These are phyloP conservation scores for Rhododendron griersonianum DNA, from an alignment of 148 eudicot species.

Conservation along the genomic window DNA sequence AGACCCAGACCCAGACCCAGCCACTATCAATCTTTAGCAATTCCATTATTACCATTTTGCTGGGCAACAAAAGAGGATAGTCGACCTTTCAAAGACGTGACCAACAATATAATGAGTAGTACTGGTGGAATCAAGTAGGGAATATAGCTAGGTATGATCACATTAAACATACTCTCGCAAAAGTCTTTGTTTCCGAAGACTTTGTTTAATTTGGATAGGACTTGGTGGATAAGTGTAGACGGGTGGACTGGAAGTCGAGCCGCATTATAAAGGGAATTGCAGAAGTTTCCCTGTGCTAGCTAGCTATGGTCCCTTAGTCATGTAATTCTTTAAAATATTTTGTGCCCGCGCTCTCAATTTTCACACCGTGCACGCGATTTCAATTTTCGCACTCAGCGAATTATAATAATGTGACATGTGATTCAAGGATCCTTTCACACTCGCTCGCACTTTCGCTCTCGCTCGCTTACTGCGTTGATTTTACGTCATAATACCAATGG, in stretches of 20 bases:
- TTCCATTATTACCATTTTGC: neutral
- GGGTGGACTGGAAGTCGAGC: neutral
- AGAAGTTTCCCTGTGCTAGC: neutral
- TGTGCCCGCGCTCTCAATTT: no score
- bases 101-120: neutral
- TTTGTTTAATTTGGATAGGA: neutral
- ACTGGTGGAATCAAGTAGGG: neutral
- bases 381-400: no score
- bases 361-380: fast-evolving
- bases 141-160: no score
- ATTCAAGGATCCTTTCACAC: no score
- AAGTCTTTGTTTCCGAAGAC: neutral
- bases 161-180: neutral
- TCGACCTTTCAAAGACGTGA: neutral
- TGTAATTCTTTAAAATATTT: no score
- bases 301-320: no score
- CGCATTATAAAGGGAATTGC: neutral
- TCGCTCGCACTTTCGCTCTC: no score
- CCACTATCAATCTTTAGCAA: neutral
- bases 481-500: neutral
- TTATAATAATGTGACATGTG: no score
- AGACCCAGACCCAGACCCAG: neutral
- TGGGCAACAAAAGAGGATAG: no score
- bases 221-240: neutral
- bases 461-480: neutral